Conservation (phyloP, 148 eudicot genomes). For the Silene latifolia region DNA sequence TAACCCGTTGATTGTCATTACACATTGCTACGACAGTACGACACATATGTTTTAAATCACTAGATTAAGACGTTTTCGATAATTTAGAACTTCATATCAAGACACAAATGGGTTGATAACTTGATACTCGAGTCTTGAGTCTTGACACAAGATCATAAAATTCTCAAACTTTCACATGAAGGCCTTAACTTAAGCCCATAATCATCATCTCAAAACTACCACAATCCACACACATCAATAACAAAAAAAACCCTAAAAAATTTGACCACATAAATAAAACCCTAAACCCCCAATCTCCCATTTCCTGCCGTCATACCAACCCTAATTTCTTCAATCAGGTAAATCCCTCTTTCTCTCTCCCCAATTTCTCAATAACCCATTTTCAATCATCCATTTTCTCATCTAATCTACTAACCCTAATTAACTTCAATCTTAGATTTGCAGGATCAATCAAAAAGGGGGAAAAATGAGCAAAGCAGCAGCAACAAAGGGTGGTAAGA, state of each 20-base stretch:
- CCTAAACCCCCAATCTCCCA: not conserved
- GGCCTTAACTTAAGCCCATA: no score
- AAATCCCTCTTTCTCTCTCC: not conserved
- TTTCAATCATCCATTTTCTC: not conserved
- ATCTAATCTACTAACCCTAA: not conserved
- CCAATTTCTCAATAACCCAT: not conserved
- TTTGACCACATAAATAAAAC: not conserved
- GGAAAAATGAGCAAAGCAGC: conserved; percentile 43
- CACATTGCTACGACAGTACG: no score
- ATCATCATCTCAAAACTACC: not conserved
- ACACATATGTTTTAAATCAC: no score
- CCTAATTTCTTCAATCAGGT: not conserved
- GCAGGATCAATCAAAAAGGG: conserved; percentile 14
- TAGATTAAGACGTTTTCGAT: no score
- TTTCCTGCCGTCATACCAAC: not conserved
- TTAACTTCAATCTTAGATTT: not conserved
- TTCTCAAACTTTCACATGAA: no score
- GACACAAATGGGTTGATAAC: no score
- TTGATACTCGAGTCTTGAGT: no score
- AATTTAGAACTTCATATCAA: no score
- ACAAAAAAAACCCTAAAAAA: not conserved
- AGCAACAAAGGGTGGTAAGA: conserved; percentile 47
- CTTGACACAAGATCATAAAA: no score
- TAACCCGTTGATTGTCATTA: no score
- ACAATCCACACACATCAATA: no score